Base-by-base conservation (phyloP, 176 grass and related monocot species). In the Alloteropsis semialata region DNA sequence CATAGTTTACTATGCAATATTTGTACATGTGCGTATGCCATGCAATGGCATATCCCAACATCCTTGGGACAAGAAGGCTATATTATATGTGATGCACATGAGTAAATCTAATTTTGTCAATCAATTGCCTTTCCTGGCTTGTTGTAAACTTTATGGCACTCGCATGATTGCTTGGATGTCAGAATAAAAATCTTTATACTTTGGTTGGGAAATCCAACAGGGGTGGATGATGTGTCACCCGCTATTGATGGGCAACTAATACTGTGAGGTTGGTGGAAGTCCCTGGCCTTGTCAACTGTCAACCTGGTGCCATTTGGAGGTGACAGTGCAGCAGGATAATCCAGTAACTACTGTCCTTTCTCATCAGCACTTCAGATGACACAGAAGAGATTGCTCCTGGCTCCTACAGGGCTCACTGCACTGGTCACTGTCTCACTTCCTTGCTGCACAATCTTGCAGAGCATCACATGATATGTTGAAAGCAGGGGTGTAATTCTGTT, bases 391-490 rank as follows among this genome's bases (percentile, higher is more conserved):
- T 41, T n/a, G 36, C 21, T 39, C 36, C 18, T 53, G 3, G 18
- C 17, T 51, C 19, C 51, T 50, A 25, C 16, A 51, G 28, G 44
- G 45, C 70, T 29, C n/a, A 60, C 13, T 29, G n/a, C n/a, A n/a
- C n/a, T n/a, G n/a, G n/a, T n/a, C n/a, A n/a, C n/a, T n/a, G n/a
- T n/a, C 70, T 29, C n/a, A 60, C 13, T 29, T 14, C 24, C 36
- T 77, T 60, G 36, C 50, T 60, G 54, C 37, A 58, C 74, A 60
- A 44, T 76, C 36, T 77, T n/a, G n/a, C n/a, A 1, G 14, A 32
- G 10, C 21, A 45, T 63, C 64, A 55, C 29, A 33, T 27, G 46
- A 56, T 60, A 61, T 87, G 71, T 70, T 76, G 25, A 81, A 81
- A 32, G 12, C 16, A 33, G 16, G 34, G 70, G 72, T 39, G 46